A percentile compares a stretch with the other conserved stretches of the same genome.
Conservation (phyloP, 148 eudicot species). For the Amaranthus palmeri region DNA sequence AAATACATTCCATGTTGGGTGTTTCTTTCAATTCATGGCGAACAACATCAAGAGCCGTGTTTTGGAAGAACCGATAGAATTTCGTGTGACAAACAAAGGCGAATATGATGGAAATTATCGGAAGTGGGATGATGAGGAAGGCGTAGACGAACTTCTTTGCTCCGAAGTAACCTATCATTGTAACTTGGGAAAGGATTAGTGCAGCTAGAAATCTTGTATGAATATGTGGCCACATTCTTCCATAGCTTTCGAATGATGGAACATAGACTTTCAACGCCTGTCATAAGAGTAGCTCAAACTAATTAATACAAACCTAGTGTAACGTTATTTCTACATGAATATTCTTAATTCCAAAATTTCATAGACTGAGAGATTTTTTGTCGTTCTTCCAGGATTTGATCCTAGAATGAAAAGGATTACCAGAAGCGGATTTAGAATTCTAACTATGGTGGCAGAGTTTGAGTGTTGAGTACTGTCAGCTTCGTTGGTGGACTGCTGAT, state of each 20-base stretch:
- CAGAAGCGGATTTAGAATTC: too few relatives aligned
- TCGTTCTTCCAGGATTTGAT: too few relatives aligned
- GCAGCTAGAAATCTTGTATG: conserved; percentile 55
- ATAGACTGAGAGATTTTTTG: too few relatives aligned
- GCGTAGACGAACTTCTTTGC: conserved; percentile 40
- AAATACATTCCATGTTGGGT: conserved; percentile 58
- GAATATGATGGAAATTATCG: conserved; percentile 46
- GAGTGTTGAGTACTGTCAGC: too few relatives aligned
- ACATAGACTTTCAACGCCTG: conserved; percentile 77
- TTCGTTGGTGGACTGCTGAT: too few relatives aligned
- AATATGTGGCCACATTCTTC: conserved; percentile 88
- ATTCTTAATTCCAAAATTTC: too few relatives aligned
- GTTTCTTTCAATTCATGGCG: conserved; percentile 43
- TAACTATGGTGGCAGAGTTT: too few relatives aligned
- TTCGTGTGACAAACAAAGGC: conserved; percentile 44
- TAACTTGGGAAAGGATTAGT: conserved; percentile 56
- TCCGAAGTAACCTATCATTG: conserved; percentile 65
- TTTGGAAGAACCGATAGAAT: conserved; percentile 59
- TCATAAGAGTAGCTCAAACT: background rate
- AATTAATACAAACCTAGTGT: too few relatives aligned
- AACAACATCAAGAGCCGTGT: conserved; percentile 64
- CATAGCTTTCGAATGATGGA: conserved; percentile 76
- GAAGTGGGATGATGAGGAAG: conserved; percentile 47
- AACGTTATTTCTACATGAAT: too few relatives aligned
- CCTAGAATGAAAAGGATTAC: too few relatives aligned